phyloP scores from a whole-genome alignment of 2,329 filamentous ascomycete genomes.

The Colletotrichum paranaense region DNA sequence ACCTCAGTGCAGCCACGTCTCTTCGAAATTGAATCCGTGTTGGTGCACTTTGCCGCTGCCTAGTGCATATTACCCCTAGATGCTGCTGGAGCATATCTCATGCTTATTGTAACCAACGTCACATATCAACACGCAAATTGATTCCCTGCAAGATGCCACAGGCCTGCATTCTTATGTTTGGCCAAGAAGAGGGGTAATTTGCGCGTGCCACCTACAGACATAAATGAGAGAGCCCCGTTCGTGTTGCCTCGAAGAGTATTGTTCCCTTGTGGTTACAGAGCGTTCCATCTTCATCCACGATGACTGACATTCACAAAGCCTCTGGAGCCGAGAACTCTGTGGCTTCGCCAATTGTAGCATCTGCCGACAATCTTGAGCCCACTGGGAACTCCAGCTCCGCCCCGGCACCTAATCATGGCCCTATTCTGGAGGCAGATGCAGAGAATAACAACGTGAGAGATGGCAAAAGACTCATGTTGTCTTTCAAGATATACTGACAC shows the following conservation, averaged over 20 bases:
- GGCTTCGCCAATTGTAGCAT: not conserved
- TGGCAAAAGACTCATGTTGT: not conserved
- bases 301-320: not conserved
- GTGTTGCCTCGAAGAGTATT: not conserved
- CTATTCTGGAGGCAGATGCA: not conserved
- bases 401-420: not conserved
- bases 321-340: not conserved
- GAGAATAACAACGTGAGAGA: not conserved
- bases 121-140: not conserved
- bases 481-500: not conserved
- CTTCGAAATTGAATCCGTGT: not conserved
- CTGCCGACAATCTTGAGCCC: not conserved
- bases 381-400: not conserved
- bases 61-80: not conserved
- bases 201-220: not conserved
- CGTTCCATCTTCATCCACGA: not conserved
- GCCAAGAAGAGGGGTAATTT: constrained; percentile 1
- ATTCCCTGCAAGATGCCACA: too few species aligned
- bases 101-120: not conserved
- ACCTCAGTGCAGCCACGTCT: not conserved
- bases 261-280: not conserved
- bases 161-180: not conserved
- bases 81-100: not conserved
- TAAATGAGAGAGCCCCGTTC: not conserved
- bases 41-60: not conserved